Evolutionary conservation across 306 rosid species (phyloP), one percentile per base, ranked within the genome.

Genomic region (Aeschynomene evenia): DNA sequence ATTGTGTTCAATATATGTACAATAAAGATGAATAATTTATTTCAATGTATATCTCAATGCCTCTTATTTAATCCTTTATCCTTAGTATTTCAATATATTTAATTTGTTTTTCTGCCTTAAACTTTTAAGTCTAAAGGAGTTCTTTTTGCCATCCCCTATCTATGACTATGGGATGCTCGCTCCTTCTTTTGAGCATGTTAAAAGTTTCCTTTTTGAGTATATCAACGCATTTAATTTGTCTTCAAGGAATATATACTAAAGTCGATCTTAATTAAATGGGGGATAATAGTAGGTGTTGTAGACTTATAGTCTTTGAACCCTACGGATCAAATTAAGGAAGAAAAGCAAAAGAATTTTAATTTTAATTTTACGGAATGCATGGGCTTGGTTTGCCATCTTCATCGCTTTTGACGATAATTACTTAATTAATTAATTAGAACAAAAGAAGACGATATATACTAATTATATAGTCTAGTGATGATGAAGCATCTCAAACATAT

Each of bases 401-500:
- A n/a, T 52, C 20, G 37, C 51, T 68, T 68, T 36, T 10, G 15
- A 21, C 73, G 36, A 52, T 13, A 50, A 20, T 8, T 50, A 26
- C 34, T 36, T 5, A 2, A 52, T 34, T 13, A 50, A 20, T 8
- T 50, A 26, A 52, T 36, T 5, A 2, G 24, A 43, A 52, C 39
- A 36, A 52, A 50, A 50, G 13, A 50, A 10, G n/a, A n/a, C n/a
- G n/a, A 45, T 18, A 49, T n/a, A 46, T 11, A 28, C 10, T 67
- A 69, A 23, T 69, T 23, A 69, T 69, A 39, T 37, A 69, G 34
- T 67, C 21, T 22, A 37, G 62, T 10, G 64, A n/a, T n/a, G n/a
- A n/a, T n/a, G n/a, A 69, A 55, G 31, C 64, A 55, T 39, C 74
- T 55, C 59, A 55, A 55, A 9, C 45, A 55, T 9, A 15, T 1